These are phyloP conservation scores for Priceomyces fermenticarens DNA, from an alignment of 805 yeast genomes.

Conservation along the genomic window DNA sequence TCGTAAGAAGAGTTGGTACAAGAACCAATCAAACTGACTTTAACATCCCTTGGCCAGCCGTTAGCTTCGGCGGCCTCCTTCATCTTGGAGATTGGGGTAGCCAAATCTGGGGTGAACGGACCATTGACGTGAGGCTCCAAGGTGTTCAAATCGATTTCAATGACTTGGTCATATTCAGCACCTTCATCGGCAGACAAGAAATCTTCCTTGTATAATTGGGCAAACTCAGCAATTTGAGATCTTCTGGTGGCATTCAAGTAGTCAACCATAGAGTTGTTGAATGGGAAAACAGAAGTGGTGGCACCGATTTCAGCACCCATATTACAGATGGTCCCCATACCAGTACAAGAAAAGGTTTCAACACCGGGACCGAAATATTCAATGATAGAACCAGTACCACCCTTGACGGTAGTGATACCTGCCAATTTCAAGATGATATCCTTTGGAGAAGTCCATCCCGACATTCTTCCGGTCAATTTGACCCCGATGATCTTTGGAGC, in stretches of 20 bases:
- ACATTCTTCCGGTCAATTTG: constrained; percentile 85
- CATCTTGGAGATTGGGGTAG: constrained; percentile 89
- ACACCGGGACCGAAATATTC: constrained; percentile 98
- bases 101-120: constrained; percentile 97
- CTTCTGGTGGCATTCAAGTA: constrained; percentile 87
- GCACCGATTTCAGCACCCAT: constrained; percentile 99
- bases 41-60: constrained; percentile 90
- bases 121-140: constrained; percentile 97
- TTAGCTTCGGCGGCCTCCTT: constrained; percentile 79
- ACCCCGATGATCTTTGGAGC: constrained; percentile 96
- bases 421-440: constrained; percentile 92
- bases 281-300: constrained; percentile 96
- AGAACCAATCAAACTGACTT: constrained; percentile 95
- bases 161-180: constrained; percentile 88
- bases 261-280: constrained; percentile 82
- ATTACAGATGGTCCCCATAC: constrained; percentile 99
- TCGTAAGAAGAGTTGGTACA: constrained; percentile 98
- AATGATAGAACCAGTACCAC: constrained; percentile 96
- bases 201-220: constrained; percentile 60
- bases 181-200: constrained; percentile 85
- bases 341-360: constrained; percentile 88
- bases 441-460: constrained; percentile 97
- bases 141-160: constrained; percentile 84
- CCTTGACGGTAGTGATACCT: constrained; percentile 92
- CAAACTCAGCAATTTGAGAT: constrained; percentile 79